Base-by-base conservation (phyloP, 2,329 filamentous ascomycete species). In the Arthrobotrys megalospora region DNA sequence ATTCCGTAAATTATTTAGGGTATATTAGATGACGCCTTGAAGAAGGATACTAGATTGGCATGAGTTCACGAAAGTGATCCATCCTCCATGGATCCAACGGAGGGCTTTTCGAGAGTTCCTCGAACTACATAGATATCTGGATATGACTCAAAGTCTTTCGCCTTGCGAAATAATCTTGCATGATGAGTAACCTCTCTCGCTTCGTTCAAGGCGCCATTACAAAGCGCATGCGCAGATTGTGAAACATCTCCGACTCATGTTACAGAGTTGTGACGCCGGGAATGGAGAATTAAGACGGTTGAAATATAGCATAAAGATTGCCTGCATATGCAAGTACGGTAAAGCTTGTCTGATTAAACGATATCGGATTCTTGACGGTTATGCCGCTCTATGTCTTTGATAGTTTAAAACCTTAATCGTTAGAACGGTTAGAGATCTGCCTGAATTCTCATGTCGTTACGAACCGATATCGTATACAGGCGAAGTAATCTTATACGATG, bases 261-360 rank as follows among this genome's bases (percentile, higher is more conserved):
- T 60, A 60, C 34, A 43, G 36, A 24, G 24, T 43, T 43, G 14
- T 11, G 19, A 60, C 19, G 14, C 10, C 48, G 12, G n/a, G 21
- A 38, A 34, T 65, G n/a, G 62, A 32, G 62, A 32, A 48, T 65
- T 48, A 52, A 52, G 45, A 50, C n/a, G 45, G 41, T 19, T 67
- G 34, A 67, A 16, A 28, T 67, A 67, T 53, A 53, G 38, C 47
- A 65, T 50, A 34, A 55, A 55, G 19, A 60, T 60, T 24, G 21
- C 34, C 12, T 67, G 63, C 63, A 67, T 67, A 41, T 52, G 45
- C 47, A 53, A 32, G 32, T 34, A n/a, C 34, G 19, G 32, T 43
- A 67, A 53, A 55, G 63, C 63, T 67, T 55, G 47, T 55, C 43
- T 55, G 45, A 67, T 67, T 21, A 38, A 67, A n/a, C 63, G 63